phyloP scores from a whole-genome alignment of 495 filamentous ascomycete genomes.

The Bombardia bombarda region DNA sequence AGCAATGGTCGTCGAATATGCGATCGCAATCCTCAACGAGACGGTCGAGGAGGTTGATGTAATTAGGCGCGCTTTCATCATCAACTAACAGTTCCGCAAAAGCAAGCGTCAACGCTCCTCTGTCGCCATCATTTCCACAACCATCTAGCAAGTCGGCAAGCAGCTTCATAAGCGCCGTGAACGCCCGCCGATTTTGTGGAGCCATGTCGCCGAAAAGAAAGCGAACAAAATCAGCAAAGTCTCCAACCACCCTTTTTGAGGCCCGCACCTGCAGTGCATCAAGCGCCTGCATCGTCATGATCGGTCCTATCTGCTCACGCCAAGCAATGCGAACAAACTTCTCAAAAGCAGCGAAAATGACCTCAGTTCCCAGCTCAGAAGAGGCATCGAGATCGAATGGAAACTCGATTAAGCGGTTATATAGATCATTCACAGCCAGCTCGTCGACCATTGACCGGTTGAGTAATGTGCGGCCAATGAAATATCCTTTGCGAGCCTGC shows the following conservation, averaged over 20 bases:
- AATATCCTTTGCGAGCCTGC: constrained; percentile 75
- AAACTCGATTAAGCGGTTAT: constrained; percentile 78
- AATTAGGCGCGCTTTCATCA: constrained; percentile 69
- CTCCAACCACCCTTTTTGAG: constrained; percentile 60
- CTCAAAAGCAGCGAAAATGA: constrained; percentile 90
- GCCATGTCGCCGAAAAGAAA: constrained; percentile 69
- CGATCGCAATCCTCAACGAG: constrained; percentile 86
- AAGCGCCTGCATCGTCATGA: constrained; percentile 59
- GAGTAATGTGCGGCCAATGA: constrained; percentile 67
- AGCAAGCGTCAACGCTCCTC: constrained; percentile 79
- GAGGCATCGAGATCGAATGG: constrained; percentile 65
- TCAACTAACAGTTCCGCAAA: constrained; percentile 83
- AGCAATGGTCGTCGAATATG: constrained; percentile 62
- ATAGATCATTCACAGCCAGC: constrained; percentile 79
- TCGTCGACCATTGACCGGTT: constrained; percentile 66
- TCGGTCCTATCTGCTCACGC: constrained; percentile 77
- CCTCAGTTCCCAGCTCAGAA: constrained; percentile 71
- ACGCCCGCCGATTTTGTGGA: constrained; percentile 86
- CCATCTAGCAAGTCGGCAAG: constrained; percentile 85
- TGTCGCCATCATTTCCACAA: constrained; percentile 89
- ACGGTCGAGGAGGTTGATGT: constrained; percentile 84
- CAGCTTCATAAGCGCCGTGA: constrained; percentile 75
- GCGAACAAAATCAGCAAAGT: constrained; percentile 83
- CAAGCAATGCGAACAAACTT: constrained; percentile 88
- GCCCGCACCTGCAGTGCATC: constrained; percentile 66